Base-by-base conservation (phyloP, 2,329 filamentous ascomycete species). In the Bipolaris cookei region DNA sequence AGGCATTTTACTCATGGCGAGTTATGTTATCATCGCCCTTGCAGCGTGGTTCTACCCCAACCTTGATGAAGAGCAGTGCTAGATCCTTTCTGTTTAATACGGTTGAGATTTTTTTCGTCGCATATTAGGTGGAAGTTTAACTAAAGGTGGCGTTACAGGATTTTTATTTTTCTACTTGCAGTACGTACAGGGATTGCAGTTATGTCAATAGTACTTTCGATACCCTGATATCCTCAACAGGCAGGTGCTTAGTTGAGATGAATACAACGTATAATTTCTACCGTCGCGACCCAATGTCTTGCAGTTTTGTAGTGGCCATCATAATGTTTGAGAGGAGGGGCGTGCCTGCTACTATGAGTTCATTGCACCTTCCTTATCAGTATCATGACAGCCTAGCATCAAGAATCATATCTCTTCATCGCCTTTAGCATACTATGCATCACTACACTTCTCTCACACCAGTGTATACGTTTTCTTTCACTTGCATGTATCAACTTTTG, bases 1-100 rank as follows among this genome's bases (percentile, higher is more conserved):
- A 70, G 86, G 86, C 14, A 78, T 87, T 6, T 69, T 88, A 50
- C 77, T 88, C 46, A 84, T 86, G 77, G 81, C 81, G 45, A 80
- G 84, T 54, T 88, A 88, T 64, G 65, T 87, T 51, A 87, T 88
- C 66, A 88, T 88, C 62, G 83, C 86, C 16, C 73, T 87, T 43
- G 83, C 83, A 37, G 83, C 83, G 1, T 87, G 82, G 82, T 86
- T 78, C 61, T 78, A 78, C 55, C 76, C 76, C 13, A 68, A 76
- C 8, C 53, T 65, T 10, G 30, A 55, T 13, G 65, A 71, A 28
- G 41, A 59, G 32, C 56, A 62, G 53, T 63, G 63, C 50, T 62
- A 65, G 58, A 60, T 16, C 41, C 43, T 38, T 11, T 23, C 37
- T 37, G 13, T 21, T 25, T 10, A 14, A 25, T 20, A 25, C 30